Conservation (phyloP, 768 basidiomycete species). For the Sistotremastrum suecicum region DNA sequence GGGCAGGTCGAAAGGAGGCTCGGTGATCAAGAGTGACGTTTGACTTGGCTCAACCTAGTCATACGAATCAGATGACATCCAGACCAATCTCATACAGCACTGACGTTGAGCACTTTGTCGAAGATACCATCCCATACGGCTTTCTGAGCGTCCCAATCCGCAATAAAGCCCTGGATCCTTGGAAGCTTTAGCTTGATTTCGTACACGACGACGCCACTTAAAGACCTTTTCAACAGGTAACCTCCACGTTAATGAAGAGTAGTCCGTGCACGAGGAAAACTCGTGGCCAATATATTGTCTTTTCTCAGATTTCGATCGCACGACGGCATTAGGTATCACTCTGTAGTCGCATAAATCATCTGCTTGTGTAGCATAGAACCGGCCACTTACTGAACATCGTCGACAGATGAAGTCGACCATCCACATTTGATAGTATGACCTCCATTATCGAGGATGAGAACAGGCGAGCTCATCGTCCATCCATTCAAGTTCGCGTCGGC, state of each 20-base stretch:
- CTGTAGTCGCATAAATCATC: constrained; percentile 20
- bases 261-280: constrained; percentile 60
- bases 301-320: constrained; percentile 75
- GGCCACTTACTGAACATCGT: constrained; percentile 18
- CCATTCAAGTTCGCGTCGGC: not conserved
- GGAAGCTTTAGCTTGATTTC: constrained; percentile 8
- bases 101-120: constrained; percentile 49
- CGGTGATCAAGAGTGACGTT: constrained; percentile 74
- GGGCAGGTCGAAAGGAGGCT: constrained; percentile 88
- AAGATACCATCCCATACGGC: constrained; percentile 86
- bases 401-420: constrained; percentile 19
- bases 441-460: constrained; percentile 80
- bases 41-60: constrained; percentile 56
- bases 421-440: constrained; percentile 73
- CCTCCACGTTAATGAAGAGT: constrained; percentile 68
- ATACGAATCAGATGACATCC: constrained; percentile 2
- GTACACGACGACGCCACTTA: constrained; percentile 4
- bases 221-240: constrained; percentile 79
- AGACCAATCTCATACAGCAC: constrained; percentile 6
- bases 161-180: constrained; percentile 63
- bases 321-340: constrained; percentile 67
- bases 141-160: constrained; percentile 94
- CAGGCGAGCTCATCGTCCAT: constrained; percentile 13
- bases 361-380: not conserved
- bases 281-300: constrained; percentile 79